These are phyloP conservation scores for Calocera viscosa DNA, from an alignment of 768 basidiomycete genomes.

Conservation along the genomic window DNA sequence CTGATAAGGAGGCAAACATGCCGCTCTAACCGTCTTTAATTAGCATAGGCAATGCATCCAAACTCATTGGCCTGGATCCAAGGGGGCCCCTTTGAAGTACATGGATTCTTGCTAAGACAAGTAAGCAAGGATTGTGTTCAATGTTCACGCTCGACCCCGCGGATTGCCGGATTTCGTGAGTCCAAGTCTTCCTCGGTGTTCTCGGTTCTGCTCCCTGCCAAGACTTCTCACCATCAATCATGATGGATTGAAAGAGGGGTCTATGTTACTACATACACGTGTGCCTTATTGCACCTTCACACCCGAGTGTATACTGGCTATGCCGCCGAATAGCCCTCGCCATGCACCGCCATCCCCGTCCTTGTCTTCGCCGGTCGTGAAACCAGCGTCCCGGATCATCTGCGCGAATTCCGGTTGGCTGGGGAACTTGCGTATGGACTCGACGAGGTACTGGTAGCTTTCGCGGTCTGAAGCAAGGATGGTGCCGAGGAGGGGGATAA, in stretches of 20 bases:
- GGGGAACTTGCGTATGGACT: constrained; percentile 91
- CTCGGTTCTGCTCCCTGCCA: no score
- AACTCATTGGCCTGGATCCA: no score
- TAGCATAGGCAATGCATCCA: no score
- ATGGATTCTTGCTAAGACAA: constrained; percentile 8
- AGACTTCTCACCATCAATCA: no score
- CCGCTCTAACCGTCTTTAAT: no score
- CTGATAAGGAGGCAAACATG: no score
- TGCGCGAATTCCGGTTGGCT: constrained; percentile 73
- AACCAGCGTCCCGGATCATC: constrained; percentile 81
- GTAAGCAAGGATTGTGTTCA: neutral
- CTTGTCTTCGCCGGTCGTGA: constrained; percentile 45
- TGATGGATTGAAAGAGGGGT: no score
- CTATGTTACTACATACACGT: no score
- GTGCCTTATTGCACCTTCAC: constrained; percentile 50
- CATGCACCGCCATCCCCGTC: constrained; percentile 74
- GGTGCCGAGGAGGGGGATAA: constrained; percentile 91
- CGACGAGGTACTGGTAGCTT: constrained; percentile 95
- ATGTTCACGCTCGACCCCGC: neutral
- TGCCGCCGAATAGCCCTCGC: constrained; percentile 75
- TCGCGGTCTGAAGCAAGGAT: constrained; percentile 89
- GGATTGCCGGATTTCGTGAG: no score
- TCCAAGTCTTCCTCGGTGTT: no score
- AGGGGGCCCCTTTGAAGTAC: no score
- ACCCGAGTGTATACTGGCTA: constrained; percentile 73